A percentile compares a stretch with the other conserved stretches of the same genome.
These are phyloP conservation scores for Aspergillus sp. DNA, from an alignment of 2,329 filamentous ascomycete species.

Conservation along the genomic window DNA sequence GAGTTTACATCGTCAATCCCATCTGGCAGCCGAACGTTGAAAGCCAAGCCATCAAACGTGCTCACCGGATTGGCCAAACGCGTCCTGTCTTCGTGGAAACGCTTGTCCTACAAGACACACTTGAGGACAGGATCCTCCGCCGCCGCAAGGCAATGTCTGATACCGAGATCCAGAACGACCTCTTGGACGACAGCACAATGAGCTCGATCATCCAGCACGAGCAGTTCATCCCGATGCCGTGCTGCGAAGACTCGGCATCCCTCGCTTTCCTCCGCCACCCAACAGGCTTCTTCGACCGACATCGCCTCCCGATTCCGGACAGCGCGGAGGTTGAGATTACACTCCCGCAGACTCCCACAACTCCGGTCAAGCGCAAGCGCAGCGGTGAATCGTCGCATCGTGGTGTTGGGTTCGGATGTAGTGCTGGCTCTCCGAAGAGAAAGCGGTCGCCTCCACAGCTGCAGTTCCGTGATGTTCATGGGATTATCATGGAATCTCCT, in stretches of 20 bases:
- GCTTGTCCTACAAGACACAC: slow-evolving; percentile 74
- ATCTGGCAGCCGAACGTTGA: slow-evolving; percentile 83
- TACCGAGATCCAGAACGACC: slow-evolving; percentile 55
- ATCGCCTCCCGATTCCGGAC: slow-evolving; percentile 42
- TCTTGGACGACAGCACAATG: slow-evolving; percentile 64
- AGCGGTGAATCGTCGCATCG: not conserved
- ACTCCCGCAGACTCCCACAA: not conserved
- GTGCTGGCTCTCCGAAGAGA: slow-evolving; percentile 23
- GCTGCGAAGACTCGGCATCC: slow-evolving; percentile 33
- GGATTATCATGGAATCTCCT: slow-evolving; percentile 25
- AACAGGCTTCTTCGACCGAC: slow-evolving; percentile 44
- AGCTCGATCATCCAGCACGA: slow-evolving; percentile 63
- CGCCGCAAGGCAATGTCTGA: slow-evolving; percentile 76
- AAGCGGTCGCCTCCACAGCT: slow-evolving; percentile 16
- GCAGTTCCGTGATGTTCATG: slow-evolving; percentile 24
- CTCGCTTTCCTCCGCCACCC: slow-evolving; percentile 36
- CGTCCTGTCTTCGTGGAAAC: slow-evolving; percentile 84
- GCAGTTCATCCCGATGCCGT: slow-evolving; percentile 49
- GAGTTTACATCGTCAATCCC: slow-evolving; percentile 88
- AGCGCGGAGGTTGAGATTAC: slow-evolving; percentile 21
- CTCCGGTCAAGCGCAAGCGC: slow-evolving; percentile 22
- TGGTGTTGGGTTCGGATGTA: not conserved
- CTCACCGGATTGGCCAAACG: slow-evolving; percentile 82
- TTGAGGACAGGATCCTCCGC: slow-evolving; percentile 83
- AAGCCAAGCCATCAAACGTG: slow-evolving; percentile 89